A percentile compares a stretch with the other conserved stretches of the same genome.
Conservation (phyloP, 257 asterid genomes). For the Lavandula angustifolia region DNA sequence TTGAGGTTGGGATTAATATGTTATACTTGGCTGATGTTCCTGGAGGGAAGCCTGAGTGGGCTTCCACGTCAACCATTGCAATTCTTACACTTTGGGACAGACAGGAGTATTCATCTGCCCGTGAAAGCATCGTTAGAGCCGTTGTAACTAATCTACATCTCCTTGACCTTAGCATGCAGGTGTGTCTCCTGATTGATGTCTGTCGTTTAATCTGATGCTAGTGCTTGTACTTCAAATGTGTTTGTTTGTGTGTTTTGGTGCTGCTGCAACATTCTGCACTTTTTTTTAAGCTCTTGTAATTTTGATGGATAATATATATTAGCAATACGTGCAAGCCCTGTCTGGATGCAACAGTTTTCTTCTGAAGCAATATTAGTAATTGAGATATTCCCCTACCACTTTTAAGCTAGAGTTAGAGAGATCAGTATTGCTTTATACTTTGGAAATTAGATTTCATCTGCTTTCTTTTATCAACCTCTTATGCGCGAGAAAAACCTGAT, state of each 20-base stretch:
- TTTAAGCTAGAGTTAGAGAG: slow-evolving; percentile 12
- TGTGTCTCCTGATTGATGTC: slow-evolving; percentile 31
- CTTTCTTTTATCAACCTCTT: background rate
- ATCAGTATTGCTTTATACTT: slow-evolving; percentile 5
- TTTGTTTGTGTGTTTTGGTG: slow-evolving; percentile 9
- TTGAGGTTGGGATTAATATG: slow-evolving; percentile 95
- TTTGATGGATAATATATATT: slow-evolving; percentile 13
- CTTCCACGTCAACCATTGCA: slow-evolving; percentile 86
- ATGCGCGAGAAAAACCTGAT: slow-evolving; percentile 10
- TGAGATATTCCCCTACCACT: slow-evolving; percentile 7
- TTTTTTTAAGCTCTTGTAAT: background rate
- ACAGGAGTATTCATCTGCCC: slow-evolving; percentile 88
- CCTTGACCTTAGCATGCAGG: slow-evolving; percentile 98
- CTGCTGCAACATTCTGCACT: slow-evolving; percentile 7
- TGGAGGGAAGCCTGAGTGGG: slow-evolving; percentile 99
- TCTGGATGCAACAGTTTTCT: slow-evolving; percentile 8
- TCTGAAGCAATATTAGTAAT: slow-evolving; percentile 15
- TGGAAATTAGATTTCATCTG: slow-evolving; percentile 13
- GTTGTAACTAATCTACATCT: slow-evolving; percentile 90
- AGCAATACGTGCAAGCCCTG: slow-evolving; percentile 7
- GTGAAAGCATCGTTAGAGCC: slow-evolving; percentile 94
- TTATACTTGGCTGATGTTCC: slow-evolving; percentile 95
- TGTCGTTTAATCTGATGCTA: slow-evolving; percentile 15
- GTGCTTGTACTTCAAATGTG: background rate
- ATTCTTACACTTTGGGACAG: slow-evolving; percentile 98